A percentile compares a stretch with the other conserved stretches of the same genome.
phyloP scores from a whole-genome alignment of 306 rosid species.

The Begonia peltatifolia region DNA sequence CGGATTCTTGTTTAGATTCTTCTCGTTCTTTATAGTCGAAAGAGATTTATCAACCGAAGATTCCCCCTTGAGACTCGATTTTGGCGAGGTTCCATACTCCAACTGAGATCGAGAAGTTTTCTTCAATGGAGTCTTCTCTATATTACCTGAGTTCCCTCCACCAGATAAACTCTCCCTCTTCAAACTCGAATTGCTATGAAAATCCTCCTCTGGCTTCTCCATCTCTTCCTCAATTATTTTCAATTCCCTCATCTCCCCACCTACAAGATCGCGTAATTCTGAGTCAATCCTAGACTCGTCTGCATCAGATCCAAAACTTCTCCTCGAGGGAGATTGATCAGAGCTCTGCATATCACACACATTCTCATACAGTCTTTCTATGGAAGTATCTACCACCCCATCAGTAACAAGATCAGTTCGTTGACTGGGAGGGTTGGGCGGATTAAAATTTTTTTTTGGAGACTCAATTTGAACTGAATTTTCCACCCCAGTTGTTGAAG shows the following conservation, averaged over 20 bases:
- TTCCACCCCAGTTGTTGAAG: constrained; percentile 12
- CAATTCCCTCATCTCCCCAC: constrained; percentile 87
- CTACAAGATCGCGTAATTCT: constrained; percentile 77
- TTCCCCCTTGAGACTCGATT: neutral
- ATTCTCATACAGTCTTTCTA: constrained; percentile 90
- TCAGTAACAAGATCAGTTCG: constrained; percentile 21
- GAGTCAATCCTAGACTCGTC: constrained; percentile 95
- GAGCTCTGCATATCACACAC: constrained; percentile 98
- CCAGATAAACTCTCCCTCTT: constrained; percentile 20
- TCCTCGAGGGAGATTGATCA: constrained; percentile 78
- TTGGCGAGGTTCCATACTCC: neutral
- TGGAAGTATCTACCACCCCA: constrained; percentile 56
- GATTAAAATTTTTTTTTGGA: constrained; percentile 5
- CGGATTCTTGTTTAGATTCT: constrained; percentile 23
- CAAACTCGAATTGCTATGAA: constrained; percentile 11
- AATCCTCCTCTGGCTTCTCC: constrained; percentile 24
- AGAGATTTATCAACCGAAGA: neutral
- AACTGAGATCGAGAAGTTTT: neutral
- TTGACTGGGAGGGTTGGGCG: constrained; percentile 5
- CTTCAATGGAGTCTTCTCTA: constrained; percentile 13
- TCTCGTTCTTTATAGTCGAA: constrained; percentile 11
- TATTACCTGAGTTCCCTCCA: constrained; percentile 32
- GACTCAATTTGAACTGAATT: constrained; percentile 16
- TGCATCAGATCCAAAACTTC: constrained; percentile 63
- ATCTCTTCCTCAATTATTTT: constrained; percentile 88